Conservation (phyloP, 352 stramenopile genomes). For the Pythium rishiriense region DNA sequence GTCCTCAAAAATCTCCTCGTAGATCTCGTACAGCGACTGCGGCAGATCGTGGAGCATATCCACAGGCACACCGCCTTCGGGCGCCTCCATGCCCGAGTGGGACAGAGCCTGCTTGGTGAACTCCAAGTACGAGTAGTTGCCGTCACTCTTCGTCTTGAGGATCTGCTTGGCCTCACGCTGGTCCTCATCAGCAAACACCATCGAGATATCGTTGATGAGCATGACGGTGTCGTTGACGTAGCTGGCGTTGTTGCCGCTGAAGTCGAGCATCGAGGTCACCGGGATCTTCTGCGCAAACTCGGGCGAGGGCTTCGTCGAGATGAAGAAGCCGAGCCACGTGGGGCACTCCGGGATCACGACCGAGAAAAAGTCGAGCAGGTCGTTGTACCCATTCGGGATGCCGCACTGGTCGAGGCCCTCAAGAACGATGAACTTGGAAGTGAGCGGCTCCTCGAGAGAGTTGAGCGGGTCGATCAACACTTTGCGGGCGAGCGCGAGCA, state of each 20-base stretch:
- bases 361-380: conserved; percentile 69
- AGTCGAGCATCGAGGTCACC: conserved; percentile 72
- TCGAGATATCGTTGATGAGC: conserved; percentile 59
- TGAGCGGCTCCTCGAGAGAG: conserved; percentile 61
- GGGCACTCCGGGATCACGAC: conserved; percentile 63
- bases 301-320: conserved; percentile 69
- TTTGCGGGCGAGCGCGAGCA: conserved; percentile 65
- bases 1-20: conserved; percentile 85
- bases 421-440: conserved; percentile 63
- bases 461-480: conserved; percentile 75
- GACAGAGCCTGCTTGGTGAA: conserved; percentile 80
- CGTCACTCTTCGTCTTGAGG: conserved; percentile 65
- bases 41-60: conserved; percentile 72
- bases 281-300: conserved; percentile 60
- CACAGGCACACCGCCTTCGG: conserved; percentile 44
- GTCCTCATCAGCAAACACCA: conserved; percentile 49
- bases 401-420: conserved; percentile 78
- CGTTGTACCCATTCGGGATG: conserved; percentile 41
- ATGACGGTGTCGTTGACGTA: conserved; percentile 60
- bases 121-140: conserved; percentile 79
- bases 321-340: conserved; percentile 65
- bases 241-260: conserved; percentile 57
- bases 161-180: conserved; percentile 44
- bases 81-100: conserved; percentile 63
- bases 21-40: conserved; percentile 82